Evolutionary conservation across 176 grass and related monocot genomes (phyloP).

Genomic region (Paspalum notatum): DNA sequence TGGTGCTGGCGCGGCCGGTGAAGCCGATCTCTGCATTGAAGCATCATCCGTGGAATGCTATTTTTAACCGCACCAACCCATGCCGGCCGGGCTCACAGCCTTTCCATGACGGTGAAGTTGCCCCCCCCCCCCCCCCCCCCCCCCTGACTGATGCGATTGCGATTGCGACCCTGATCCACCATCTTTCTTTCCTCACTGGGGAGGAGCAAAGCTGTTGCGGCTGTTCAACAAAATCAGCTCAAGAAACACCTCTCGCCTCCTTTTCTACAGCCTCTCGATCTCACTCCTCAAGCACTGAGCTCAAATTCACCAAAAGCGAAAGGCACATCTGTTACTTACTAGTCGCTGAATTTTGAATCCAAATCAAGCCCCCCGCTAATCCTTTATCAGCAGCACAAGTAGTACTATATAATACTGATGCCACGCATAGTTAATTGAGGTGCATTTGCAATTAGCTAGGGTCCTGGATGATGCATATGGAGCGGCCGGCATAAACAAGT

Average conservation of each 20-base stretch:
- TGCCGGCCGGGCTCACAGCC: slow-evolving; percentile 19
- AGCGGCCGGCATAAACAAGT: slow-evolving; percentile 37
- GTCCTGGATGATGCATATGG: not conserved
- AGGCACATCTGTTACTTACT: slow-evolving; percentile 15
- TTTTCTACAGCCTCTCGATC: not conserved
- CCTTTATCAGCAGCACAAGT: not conserved
- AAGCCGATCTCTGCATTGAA: not conserved
- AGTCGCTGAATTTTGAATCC: slow-evolving; percentile 38
- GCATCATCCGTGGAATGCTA: not conserved
- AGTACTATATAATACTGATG: not conserved
- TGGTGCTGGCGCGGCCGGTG: not conserved
- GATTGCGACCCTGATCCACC: slow-evolving; percentile 22
- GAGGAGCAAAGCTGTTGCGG: slow-evolving; percentile 5
- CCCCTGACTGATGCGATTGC: slow-evolving; percentile 16
- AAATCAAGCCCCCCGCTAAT: not conserved
- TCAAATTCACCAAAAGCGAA: slow-evolving; percentile 35
- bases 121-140: too few relatives aligned
- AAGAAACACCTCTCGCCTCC: not conserved
- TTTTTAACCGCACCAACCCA: not conserved
- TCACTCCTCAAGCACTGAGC: not conserved
- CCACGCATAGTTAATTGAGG: not conserved
- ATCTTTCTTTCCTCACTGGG: slow-evolving; percentile 29
- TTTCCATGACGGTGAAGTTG: slow-evolving; percentile 31
- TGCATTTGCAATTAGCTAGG: not conserved
- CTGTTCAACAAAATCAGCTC: not conserved